Percentiles rank a stretch among this genome's conserved stretches.
These are phyloP conservation scores for Pseudoturritis turrita DNA, from an alignment of 345 rosid genomes.

Conservation along the genomic window DNA sequence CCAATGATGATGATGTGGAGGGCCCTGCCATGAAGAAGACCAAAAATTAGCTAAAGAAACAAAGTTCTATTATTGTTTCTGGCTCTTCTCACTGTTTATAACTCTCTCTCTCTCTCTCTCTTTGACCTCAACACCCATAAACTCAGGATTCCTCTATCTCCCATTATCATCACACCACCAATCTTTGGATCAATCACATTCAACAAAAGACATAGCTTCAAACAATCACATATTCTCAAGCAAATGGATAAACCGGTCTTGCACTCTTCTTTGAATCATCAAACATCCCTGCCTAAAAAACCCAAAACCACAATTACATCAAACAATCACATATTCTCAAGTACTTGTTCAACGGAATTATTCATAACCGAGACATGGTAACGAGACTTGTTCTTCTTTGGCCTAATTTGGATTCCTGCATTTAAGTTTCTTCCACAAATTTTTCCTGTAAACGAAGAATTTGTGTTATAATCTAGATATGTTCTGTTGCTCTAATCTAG, in stretches of 20 bases:
- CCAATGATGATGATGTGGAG: no score
- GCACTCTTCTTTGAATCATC: slow-evolving; percentile 69
- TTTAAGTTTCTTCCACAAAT: slow-evolving; percentile 22
- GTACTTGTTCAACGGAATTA: slow-evolving; percentile 68
- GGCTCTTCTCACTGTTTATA: no score
- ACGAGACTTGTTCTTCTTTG: slow-evolving; percentile 50
- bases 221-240: slow-evolving; percentile 99
- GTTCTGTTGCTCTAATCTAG: no score
- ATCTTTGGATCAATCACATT: slow-evolving; percentile 97
- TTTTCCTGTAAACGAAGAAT: slow-evolving; percentile 40
- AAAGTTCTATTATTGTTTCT: no score
- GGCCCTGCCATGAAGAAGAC: no score
- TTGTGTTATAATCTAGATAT: no score
- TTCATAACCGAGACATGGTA: slow-evolving; percentile 53
- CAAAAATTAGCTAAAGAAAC: no score
- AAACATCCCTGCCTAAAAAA: slow-evolving; percentile 46
- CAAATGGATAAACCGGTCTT: slow-evolving; percentile 93
- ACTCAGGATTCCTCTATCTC: slow-evolving; percentile 94
- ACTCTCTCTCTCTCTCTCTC: no score
- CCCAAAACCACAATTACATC: slow-evolving; percentile 6
- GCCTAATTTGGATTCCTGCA: slow-evolving; percentile 46
- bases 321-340: background rate
- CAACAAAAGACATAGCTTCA: slow-evolving; percentile 84
- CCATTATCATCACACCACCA: slow-evolving; percentile 99
- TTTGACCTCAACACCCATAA: no score